Conservation (phyloP, 1,284 basidiomycete species). For the Calocybe gambosa region DNA sequence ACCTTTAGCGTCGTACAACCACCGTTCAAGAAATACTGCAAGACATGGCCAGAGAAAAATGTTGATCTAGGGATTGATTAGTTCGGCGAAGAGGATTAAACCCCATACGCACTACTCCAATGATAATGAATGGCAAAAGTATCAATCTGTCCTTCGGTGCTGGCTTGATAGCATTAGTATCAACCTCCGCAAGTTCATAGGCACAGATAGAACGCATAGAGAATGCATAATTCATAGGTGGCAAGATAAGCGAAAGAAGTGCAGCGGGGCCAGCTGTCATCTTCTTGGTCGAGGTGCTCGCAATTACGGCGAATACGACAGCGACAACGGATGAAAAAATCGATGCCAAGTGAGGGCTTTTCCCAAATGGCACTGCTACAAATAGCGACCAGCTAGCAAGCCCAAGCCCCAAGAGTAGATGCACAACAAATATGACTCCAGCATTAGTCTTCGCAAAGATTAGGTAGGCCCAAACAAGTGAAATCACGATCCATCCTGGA, state of each 20-base stretch:
- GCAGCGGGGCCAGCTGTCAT: not conserved
- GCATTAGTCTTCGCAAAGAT: not conserved
- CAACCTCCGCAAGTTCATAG: not conserved
- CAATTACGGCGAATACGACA: not conserved
- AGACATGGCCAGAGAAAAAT: slow-evolving; percentile 1
- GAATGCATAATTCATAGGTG: not conserved
- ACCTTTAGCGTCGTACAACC: not conserved
- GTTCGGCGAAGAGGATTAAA: not conserved
- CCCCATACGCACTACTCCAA: not conserved
- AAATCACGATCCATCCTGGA: not conserved
- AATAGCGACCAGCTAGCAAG: slow-evolving; percentile 1
- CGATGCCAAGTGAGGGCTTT: not conserved
- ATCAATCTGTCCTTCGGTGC: not conserved
- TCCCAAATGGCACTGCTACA: not conserved
- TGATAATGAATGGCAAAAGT: not conserved
- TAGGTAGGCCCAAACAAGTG: slow-evolving; percentile 1
- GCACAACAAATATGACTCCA: not conserved
- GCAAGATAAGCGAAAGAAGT: not conserved
- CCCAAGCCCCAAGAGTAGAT: not conserved
- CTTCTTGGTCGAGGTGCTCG: not conserved
- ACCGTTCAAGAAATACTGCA: not conserved
- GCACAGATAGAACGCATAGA: slow-evolving; percentile 1
- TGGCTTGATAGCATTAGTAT: not conserved
- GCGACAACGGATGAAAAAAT: not conserved
- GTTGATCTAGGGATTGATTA: not conserved